Evolutionary conservation across 805 yeast genomes (phyloP).

Genomic region (Kuraishia piskuri): DNA sequence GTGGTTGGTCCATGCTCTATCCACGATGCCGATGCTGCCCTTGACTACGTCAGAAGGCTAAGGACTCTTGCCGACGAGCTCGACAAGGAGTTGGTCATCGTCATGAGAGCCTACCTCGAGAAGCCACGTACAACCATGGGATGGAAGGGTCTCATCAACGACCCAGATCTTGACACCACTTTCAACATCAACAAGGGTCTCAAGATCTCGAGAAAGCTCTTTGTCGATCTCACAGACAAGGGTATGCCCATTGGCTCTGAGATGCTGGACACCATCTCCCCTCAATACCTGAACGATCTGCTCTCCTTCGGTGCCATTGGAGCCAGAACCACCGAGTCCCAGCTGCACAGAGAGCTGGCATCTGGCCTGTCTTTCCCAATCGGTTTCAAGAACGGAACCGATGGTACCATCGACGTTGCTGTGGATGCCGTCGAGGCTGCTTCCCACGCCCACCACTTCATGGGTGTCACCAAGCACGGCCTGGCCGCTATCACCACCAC

Average conservation of each 20-base stretch:
- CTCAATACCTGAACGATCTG: constrained; percentile 88
- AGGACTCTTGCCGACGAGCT: constrained; percentile 49
- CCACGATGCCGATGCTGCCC: constrained; percentile 88
- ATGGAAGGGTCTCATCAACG: constrained; percentile 97
- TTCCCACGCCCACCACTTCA: constrained; percentile 86
- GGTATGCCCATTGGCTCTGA: constrained; percentile 88
- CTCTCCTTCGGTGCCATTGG: constrained; percentile 97
- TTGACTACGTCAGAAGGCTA: constrained; percentile 74
- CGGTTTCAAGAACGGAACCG: constrained; percentile 97
- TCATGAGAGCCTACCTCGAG: constrained; percentile 97
- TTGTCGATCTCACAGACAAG: constrained; percentile 70
- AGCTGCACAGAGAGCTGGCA: constrained; percentile 93
- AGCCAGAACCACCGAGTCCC: constrained; percentile 98
- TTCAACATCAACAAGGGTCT: constrained; percentile 94
- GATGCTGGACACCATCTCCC: constrained; percentile 96
- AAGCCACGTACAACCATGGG: constrained; percentile 99
- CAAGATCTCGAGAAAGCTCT: constrained; percentile 79
- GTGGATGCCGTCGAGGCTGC: constrained; percentile 93
- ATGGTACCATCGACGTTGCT: constrained; percentile 91
- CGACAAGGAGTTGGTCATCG: constrained; percentile 68
- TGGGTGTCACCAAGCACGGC: constrained; percentile 94
- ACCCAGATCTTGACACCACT: constrained; percentile 90
- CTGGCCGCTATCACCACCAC: constrained; percentile 94
- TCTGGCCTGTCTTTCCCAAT: constrained; percentile 97
- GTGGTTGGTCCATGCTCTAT: constrained; percentile 97